Percentiles rank a stretch among this genome's conserved stretches.
Evolutionary conservation across 495 filamentous ascomycete species (phyloP).

Genomic region (Darksidea phi): DNA sequence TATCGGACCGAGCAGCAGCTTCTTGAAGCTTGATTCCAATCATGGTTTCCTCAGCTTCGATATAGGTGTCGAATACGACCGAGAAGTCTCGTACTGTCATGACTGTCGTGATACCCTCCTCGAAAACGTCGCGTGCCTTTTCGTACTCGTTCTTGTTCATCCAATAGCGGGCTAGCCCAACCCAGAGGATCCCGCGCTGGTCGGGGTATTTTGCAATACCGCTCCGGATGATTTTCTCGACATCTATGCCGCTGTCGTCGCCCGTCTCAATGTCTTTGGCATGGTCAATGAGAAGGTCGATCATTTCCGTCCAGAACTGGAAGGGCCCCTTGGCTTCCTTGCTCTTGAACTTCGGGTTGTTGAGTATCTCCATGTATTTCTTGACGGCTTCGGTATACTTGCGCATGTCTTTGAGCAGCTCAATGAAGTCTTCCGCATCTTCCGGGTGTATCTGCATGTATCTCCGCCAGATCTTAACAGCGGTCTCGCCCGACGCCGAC

Average conservation of each 20-base stretch:
- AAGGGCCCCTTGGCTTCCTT: slow-evolving; percentile 93
- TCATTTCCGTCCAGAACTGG: slow-evolving; percentile 97
- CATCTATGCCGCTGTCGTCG: slow-evolving; percentile 77
- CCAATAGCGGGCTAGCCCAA: slow-evolving; percentile 94
- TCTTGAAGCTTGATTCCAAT: slow-evolving; percentile 88
- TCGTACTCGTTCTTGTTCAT: slow-evolving; percentile 91
- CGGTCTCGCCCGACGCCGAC: slow-evolving; percentile 86
- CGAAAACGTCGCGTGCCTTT: slow-evolving; percentile 85
- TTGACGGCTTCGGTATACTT: slow-evolving; percentile 90
- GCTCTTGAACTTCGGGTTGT: slow-evolving; percentile 87
- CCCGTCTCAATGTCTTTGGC: slow-evolving; percentile 82
- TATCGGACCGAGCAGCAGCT: slow-evolving; percentile 76
- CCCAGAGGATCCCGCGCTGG: slow-evolving; percentile 96
- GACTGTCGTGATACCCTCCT: slow-evolving; percentile 95
- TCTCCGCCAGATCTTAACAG: slow-evolving; percentile 87
- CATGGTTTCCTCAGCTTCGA: slow-evolving; percentile 95
- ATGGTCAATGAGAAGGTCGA: slow-evolving; percentile 91
- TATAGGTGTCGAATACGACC: slow-evolving; percentile 92
- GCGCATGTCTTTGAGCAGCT: slow-evolving; percentile 75
- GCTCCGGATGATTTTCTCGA: slow-evolving; percentile 89
- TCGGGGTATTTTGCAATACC: slow-evolving; percentile 91
- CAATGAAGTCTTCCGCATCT: slow-evolving; percentile 91
- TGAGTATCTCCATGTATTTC: slow-evolving; percentile 89
- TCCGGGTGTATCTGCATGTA: slow-evolving; percentile 99
- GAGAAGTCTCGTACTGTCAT: slow-evolving; percentile 99